Conservation (phyloP, 805 yeast genomes). For the Candida berthetii region DNA sequence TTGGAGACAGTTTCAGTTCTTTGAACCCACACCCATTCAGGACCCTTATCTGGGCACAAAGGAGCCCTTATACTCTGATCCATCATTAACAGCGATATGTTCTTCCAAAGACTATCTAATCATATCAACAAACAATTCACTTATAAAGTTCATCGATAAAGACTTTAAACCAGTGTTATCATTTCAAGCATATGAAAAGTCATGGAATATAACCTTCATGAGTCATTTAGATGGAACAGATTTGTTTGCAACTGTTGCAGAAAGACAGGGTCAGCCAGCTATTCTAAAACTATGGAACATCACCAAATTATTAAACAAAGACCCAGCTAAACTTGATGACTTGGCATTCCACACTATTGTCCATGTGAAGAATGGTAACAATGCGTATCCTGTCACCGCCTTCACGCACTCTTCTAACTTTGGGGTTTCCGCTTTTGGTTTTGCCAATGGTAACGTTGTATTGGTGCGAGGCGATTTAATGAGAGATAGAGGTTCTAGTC, state of each 20-base stretch:
- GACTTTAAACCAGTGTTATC: slow-evolving; percentile 38
- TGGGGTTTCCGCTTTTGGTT: slow-evolving; percentile 69
- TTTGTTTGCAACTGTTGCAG: slow-evolving; percentile 67
- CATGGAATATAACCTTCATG: slow-evolving; percentile 57
- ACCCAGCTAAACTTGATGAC: slow-evolving; percentile 25
- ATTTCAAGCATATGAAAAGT: slow-evolving; percentile 61
- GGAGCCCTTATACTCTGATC: slow-evolving; percentile 72
- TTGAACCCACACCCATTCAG: slow-evolving; percentile 73
- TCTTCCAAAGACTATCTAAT: slow-evolving; percentile 52
- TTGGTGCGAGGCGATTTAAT: slow-evolving; percentile 82
- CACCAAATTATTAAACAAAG: slow-evolving; percentile 34
- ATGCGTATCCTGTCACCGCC: slow-evolving; percentile 73
- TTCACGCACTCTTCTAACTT: slow-evolving; percentile 48
- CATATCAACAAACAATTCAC: slow-evolving; percentile 48
- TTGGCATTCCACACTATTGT: slow-evolving; percentile 53
- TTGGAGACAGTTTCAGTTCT: slow-evolving; percentile 85
- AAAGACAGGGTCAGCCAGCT: slow-evolving; percentile 64
- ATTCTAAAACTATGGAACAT: slow-evolving; percentile 71
- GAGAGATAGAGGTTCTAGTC: slow-evolving; percentile 87
- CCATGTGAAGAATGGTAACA: slow-evolving; percentile 61
- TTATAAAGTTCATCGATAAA: slow-evolving; percentile 49
- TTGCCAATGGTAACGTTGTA: slow-evolving; percentile 77
- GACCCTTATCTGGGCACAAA: slow-evolving; percentile 71
- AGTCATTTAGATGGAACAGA: slow-evolving; percentile 40
- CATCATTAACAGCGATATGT: slow-evolving; percentile 58